These are phyloP conservation scores for Phalaenopsis aphrodite DNA, from an alignment of 106 monocot species.

Conservation along the genomic window DNA sequence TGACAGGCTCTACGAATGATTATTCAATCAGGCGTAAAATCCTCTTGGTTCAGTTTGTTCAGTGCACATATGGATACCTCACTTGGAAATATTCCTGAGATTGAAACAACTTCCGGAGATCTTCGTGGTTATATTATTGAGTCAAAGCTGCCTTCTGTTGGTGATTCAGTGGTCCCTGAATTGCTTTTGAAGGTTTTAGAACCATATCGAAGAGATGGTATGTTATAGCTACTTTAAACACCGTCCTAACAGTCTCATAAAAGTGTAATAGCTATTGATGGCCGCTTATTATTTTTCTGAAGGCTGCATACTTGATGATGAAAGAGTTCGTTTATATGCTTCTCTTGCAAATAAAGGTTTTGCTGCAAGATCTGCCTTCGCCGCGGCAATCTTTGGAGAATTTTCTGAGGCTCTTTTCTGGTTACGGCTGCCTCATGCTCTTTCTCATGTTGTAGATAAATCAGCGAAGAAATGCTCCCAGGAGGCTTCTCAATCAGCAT, in stretches of 20 bases:
- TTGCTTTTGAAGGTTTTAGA: conserved; percentile 93
- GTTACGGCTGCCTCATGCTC: conserved; percentile 90
- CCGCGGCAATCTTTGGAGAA: conserved; percentile 93
- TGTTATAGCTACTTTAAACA: not conserved
- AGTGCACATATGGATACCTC: conserved; percentile 19
- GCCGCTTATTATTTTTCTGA: conserved; percentile 8
- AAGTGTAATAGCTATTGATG: conserved; percentile 3
- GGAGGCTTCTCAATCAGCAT: conserved; percentile 21
- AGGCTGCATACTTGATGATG: conserved; percentile 90
- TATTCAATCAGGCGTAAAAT: conserved; percentile 86
- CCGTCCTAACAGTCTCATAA: not conserved
- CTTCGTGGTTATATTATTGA: conserved; percentile 86
- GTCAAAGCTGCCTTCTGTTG: conserved; percentile 63
- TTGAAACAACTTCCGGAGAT: conserved; percentile 44
- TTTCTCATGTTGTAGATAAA: conserved; percentile 59
- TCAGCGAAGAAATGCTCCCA: conserved; percentile 33
- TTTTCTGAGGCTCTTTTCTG: conserved; percentile 87
- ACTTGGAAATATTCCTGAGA: conserved; percentile 32
- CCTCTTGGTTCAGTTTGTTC: conserved; percentile 66
- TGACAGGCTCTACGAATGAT: conserved; percentile 86
- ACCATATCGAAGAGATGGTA: conserved; percentile 84
- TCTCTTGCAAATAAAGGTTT: conserved; percentile 63
- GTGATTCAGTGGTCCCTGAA: conserved; percentile 88
- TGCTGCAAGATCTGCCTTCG: conserved; percentile 83
- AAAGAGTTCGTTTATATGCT: conserved; percentile 59